Evolutionary conservation across 2,329 filamentous ascomycete genomes (phyloP).

Genomic region (Bipolaris cookei): DNA sequence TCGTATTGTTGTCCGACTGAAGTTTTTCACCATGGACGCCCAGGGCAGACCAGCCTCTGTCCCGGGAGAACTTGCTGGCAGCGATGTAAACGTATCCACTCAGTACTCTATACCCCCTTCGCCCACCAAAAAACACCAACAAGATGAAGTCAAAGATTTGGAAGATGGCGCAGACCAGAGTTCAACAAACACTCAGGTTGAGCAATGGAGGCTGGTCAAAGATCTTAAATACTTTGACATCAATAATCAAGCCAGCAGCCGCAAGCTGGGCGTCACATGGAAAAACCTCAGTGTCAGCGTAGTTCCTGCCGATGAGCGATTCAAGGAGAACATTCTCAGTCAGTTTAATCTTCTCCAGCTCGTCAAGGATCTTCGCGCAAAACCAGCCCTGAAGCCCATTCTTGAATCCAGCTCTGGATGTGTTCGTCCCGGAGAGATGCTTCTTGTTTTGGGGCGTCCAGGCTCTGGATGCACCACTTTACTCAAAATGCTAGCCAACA

Average conservation of each 20-base stretch:
- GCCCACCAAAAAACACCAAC: background rate
- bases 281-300: conserved; percentile 76
- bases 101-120: background rate
- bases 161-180: conserved; percentile 7
- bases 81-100: background rate
- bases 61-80: background rate
- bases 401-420: conserved; percentile 70
- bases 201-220: conserved; percentile 31
- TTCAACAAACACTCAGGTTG: conserved; percentile 27
- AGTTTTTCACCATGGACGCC: background rate
- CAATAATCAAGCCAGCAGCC: conserved; percentile 24
- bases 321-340: conserved; percentile 66
- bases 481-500: conserved; percentile 65
- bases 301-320: conserved; percentile 64
- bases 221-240: conserved; percentile 26
- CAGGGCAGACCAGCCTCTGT: background rate
- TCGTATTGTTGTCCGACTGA: background rate
- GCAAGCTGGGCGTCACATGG: conserved; percentile 67
- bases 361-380: conserved; percentile 53
- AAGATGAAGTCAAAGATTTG: background rate
- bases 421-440: conserved; percentile 72
- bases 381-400: conserved; percentile 61
- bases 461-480: conserved; percentile 61
- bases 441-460: conserved; percentile 73
- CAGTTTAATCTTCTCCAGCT: conserved; percentile 53